A percentile compares a stretch with the other conserved stretches of the same genome.
Evolutionary conservation across 306 rosid species (phyloP).

Genomic region (Pyrus bretschneideri): DNA sequence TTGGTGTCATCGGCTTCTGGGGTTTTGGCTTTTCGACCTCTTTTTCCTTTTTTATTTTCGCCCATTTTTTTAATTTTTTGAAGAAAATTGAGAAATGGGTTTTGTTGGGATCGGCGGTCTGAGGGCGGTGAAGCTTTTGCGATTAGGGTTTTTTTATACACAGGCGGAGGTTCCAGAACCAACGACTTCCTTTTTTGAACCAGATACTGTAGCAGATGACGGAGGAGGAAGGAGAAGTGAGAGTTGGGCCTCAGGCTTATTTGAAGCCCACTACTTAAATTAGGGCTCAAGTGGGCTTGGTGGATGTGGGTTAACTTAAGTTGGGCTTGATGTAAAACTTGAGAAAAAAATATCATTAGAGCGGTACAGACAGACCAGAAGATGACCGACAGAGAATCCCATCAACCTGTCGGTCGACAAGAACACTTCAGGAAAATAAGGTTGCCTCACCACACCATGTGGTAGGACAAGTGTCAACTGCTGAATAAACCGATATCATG

Average conservation of each 20-base stretch:
- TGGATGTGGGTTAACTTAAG: background rate
- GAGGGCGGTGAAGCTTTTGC: background rate
- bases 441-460: too few species aligned
- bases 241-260: background rate
- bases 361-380: too few species aligned
- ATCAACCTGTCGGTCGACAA: too few species aligned
- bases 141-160: background rate
- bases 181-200: background rate
- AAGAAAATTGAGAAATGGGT: background rate
- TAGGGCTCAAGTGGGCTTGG: background rate
- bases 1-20: constrained; percentile 16
- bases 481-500: too few species aligned
- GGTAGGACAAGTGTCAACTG: too few species aligned
- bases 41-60: constrained; percentile 34
- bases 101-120: background rate
- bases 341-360: too few species aligned
- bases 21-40: constrained; percentile 41
- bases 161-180: background rate
- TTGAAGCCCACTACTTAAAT: background rate
- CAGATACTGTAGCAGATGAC: background rate
- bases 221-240: background rate
- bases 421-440: too few species aligned
- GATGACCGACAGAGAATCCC: too few species aligned
- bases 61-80: constrained; percentile 28
- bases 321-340: background rate